Base-by-base conservation (phyloP, 257 asterid genomes). In the Haberlea rhodopensis region DNA sequence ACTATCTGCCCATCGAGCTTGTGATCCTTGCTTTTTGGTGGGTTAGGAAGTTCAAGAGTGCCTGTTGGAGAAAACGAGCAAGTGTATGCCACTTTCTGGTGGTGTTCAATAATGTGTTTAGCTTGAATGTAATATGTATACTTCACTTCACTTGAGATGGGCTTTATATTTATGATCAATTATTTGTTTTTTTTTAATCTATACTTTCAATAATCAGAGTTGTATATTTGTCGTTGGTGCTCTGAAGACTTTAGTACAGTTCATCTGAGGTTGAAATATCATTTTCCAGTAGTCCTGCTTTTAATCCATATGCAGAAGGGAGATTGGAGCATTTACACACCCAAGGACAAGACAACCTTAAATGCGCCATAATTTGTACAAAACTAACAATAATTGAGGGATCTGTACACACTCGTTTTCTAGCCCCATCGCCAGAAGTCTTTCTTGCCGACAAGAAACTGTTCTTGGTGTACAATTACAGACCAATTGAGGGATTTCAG, bases 401-500 rank as follows among this genome's bases (percentile, higher is more conserved):
- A 26, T 55, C 56, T 57, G 75, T 68, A 77, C 73, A 66, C 66
- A 58, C 57, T 46, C 27, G 72, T 64, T 13, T 63, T 66, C 48
- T 55, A 66, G 60, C 57, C 72, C 26, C 97, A 97, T 62, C 97
- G 84, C 97, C 96, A 90, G 67, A 86, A 84, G 40, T 74, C 84
- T 78, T 90, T 94, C 85, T 83, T 78, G 6, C 92, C 90, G 51
- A 90, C 86, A 63, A 94, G 95, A 78, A 87, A 90, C 81, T 84
- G 89, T 63, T 82, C 81, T 62, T 79, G 96, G 72, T 81, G 81
- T 27, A 88, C 57, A 53, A 71, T 73, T 9, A 81, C 70, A 16
- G 95, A 83, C 96, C 99, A 94, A 37, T 86, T 89, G 65, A 94
- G 89, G 8, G 97, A 87, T 72, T 67, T 68, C 71, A 94, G 77